Base-by-base conservation (phyloP, 2,329 filamentous ascomycete genomes). In the Hypoxylon sp. region DNA sequence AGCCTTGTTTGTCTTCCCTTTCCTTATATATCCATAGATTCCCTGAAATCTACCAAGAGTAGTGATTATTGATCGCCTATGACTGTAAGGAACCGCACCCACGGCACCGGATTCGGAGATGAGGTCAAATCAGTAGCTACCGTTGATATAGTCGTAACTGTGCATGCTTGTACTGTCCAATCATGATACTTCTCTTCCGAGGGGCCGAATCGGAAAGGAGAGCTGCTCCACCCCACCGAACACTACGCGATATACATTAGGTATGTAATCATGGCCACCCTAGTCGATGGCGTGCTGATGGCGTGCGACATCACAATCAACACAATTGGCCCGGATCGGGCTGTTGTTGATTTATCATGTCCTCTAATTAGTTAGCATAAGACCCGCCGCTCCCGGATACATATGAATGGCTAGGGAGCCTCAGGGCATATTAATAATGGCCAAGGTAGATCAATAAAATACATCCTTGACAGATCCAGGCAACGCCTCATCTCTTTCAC, bases 211-310 rank as follows among this genome's bases (percentile, higher is more conserved):
- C 57, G 63, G 63, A 61, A 58, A 53, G 30, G 63, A 44, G 44
- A 61, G 52, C 38, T 61, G 26, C 65, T 62, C 65, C 65, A 61
- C 61, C 54, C 46, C 24, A 61, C 59, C 46, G 30, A 42, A 60
- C 14, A 18, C 40, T 56, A 61, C 49, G 51, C 32, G 48, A 54
- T 32, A 48, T 46, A 44, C 30, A 67, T n/a, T n/a, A n/a, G n/a
- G n/a, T 64, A 59, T 64, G 64, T 67, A 66, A 67, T 58, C 67
- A 49, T 20, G 38, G 38, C 26, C 51, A 64, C 64, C 64, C 64
- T 64, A 57, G 67, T 64, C 67, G 58, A 69, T 69, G 57, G 67
- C 67, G 67, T 69, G 67, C 67, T 67, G 54, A 69, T 69, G 50
- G 67, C 67, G 67, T 69, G 67, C 67, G 67, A 67, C 57, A 49